Conservation (phyloP, 2,329 filamentous ascomycete genomes). For the Microdochium nivale region DNA sequence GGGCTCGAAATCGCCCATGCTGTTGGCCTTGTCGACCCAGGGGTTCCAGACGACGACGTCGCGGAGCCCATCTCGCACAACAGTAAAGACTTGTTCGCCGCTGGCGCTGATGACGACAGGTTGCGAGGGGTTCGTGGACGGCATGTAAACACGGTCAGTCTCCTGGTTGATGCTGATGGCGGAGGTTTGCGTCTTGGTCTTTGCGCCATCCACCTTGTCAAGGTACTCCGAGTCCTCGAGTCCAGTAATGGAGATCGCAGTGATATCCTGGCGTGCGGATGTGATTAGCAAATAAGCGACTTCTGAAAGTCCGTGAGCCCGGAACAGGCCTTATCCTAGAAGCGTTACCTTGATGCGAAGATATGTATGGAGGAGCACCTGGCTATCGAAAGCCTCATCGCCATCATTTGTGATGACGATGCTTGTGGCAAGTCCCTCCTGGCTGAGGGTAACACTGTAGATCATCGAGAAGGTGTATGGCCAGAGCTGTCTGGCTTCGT, state of each 20-base stretch:
- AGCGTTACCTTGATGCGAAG: constrained; percentile 66
- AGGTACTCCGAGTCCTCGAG: constrained; percentile 69
- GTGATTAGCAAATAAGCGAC: constrained; percentile 2
- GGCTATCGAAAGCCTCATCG: constrained; percentile 75
- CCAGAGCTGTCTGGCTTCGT: constrained; percentile 66
- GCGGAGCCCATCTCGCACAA: constrained; percentile 75
- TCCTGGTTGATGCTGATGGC: constrained; percentile 65
- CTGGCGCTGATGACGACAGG: constrained; percentile 53
- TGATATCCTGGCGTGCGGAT: constrained; percentile 59
- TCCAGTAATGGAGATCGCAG: constrained; percentile 61
- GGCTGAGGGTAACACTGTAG: constrained; percentile 82
- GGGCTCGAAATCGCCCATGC: constrained; percentile 80
- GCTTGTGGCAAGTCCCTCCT: constrained; percentile 67
- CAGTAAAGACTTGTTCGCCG: constrained; percentile 57
- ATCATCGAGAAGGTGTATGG: constrained; percentile 81
- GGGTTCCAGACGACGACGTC: constrained; percentile 98
- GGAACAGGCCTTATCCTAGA: no score
- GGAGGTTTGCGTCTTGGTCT: constrained; percentile 56
- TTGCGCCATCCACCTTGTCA: constrained; percentile 70
- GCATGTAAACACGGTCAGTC: constrained; percentile 82
- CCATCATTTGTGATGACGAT: constrained; percentile 88
- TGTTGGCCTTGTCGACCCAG: constrained; percentile 75
- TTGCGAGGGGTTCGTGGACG: constrained; percentile 48
- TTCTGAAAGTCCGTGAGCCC: no score
- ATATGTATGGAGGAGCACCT: constrained; percentile 88